Conservation (phyloP, 192 early-diverging fungal genomes). For the Coemansia umbellata region DNA sequence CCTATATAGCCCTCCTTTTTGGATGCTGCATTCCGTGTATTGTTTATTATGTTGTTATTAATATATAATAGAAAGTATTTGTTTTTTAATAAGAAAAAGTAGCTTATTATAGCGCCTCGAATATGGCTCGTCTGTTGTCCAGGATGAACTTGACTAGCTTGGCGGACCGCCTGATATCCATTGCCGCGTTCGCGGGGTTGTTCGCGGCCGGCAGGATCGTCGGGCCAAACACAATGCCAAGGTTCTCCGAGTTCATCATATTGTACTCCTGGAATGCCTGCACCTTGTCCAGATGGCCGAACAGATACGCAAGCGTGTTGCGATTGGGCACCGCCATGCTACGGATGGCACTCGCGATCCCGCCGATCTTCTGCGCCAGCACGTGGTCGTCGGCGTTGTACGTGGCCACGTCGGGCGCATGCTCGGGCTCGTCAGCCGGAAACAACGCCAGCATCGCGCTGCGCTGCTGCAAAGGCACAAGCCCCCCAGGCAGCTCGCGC, state of each 20-base stretch:
- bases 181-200: constrained; percentile 23
- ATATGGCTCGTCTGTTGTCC: constrained; percentile 37
- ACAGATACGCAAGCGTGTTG: constrained; percentile 74
- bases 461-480: constrained; percentile 60
- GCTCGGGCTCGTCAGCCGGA: constrained; percentile 13
- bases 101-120: constrained; percentile 9
- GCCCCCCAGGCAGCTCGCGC: constrained; percentile 87
- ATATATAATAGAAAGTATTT: not conserved
- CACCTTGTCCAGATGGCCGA: constrained; percentile 78
- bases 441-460: constrained; percentile 26
- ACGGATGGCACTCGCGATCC: constrained; percentile 45
- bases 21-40: too few relatives aligned
- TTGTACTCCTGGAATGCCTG: constrained; percentile 72
- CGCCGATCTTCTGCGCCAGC: constrained; percentile 28
- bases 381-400: constrained; percentile 18
- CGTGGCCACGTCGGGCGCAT: constrained; percentile 3
- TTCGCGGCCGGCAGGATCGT: constrained; percentile 51
- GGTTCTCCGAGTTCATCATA: constrained; percentile 84
- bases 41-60: not conserved
- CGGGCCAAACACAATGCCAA: constrained; percentile 92
- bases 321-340: constrained; percentile 77
- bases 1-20: not conserved
- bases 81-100: not conserved
- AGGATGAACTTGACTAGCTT: constrained; percentile 43
- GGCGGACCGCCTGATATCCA: constrained; percentile 36